Percentiles rank a stretch among this genome's conserved stretches.
phyloP scores from a whole-genome alignment of 2,329 filamentous ascomycete genomes.

The Ophiostoma tasmaniense region DNA sequence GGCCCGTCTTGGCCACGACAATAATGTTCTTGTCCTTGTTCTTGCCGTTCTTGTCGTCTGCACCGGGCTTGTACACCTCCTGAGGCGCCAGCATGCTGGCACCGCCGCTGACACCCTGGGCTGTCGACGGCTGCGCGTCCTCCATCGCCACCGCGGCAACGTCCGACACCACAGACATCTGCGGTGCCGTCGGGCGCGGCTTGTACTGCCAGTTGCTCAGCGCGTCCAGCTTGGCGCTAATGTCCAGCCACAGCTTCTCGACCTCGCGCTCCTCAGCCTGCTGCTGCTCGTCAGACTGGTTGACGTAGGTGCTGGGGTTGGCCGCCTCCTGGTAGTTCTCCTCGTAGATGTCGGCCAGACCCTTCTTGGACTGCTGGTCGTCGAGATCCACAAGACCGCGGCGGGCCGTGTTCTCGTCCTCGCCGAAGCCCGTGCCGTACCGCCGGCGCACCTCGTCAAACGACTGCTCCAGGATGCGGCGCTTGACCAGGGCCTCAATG shows the following conservation, averaged over 20 bases:
- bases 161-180: constrained; percentile 78
- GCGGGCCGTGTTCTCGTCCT: constrained; percentile 43
- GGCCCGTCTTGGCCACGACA: constrained; percentile 65
- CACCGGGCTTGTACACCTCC: constrained; percentile 80
- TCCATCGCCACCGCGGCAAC: constrained; percentile 91
- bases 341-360: constrained; percentile 88
- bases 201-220: constrained; percentile 94
- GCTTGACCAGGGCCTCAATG: constrained; percentile 90
- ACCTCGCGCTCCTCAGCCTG: constrained; percentile 78
- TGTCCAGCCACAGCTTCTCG: constrained; percentile 69
- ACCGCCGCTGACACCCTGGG: constrained; percentile 60
- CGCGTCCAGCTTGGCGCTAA: constrained; percentile 73
- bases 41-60: constrained; percentile 49
- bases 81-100: constrained; percentile 81
- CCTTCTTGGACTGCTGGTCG: constrained; percentile 78
- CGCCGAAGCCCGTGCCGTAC: constrained; percentile 53
- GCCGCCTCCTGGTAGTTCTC: constrained; percentile 74
- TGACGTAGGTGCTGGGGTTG: constrained; percentile 71
- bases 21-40: constrained; percentile 32
- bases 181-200: constrained; percentile 73
- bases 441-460: constrained; percentile 87
- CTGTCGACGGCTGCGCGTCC: constrained; percentile 80
- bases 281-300: constrained; percentile 72
- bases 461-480: constrained; percentile 77
- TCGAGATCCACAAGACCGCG: constrained; percentile 73